Base-by-base conservation (phyloP, 495 filamentous ascomycete genomes). In the Aspergillus leporis region DNA sequence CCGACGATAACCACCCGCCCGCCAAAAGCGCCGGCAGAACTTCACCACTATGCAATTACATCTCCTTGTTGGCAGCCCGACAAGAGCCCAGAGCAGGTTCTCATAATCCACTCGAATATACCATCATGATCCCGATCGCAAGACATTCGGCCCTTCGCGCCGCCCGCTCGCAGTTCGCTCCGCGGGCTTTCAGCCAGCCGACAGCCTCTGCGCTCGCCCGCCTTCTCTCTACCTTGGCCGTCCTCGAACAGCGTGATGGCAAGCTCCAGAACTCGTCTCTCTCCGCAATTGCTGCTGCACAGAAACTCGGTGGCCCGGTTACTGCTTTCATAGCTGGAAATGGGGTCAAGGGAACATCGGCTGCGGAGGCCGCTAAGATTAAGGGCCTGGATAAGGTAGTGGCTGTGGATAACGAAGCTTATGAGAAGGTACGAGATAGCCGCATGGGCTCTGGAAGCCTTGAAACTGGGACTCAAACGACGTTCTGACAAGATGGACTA, bases 211-310 rank as follows among this genome's bases (percentile, higher is more conserved):
- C 82, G 53, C 75, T 90, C 63, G 79, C 83, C 65, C 85, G 91
- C 63, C 80, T 96, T 53, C 81, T 97, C 50, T 96, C 91, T 46
- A 92, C 91, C 47, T 85, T 98, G 38, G 93, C 93, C 40, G 76
- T 98, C 46, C 87, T 98, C 61, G 94, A 98, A 74, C 94, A 98
- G 74, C 87, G 87, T 69, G 90, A 96, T 65, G 94, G 95, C 59
- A 87, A 92, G 73, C 83, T 98, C 62, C 88, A 90, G 65, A 73
- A 78, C 61, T 87, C 90, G 2, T 97, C 94, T 3, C 80, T 97
- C 14, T 88, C 91, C 61, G 90, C 92, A 41, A 81, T 98, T 49
- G 91, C 88, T 4, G 94, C 95, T 5, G 95, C 92, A 21, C 81
- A 86, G 70, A 93, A 91, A 70, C 79, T 98, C 4, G 93, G 94